These are phyloP conservation scores for Trifolium fragiferum DNA, from an alignment of 306 rosid species.

Conservation along the genomic window DNA sequence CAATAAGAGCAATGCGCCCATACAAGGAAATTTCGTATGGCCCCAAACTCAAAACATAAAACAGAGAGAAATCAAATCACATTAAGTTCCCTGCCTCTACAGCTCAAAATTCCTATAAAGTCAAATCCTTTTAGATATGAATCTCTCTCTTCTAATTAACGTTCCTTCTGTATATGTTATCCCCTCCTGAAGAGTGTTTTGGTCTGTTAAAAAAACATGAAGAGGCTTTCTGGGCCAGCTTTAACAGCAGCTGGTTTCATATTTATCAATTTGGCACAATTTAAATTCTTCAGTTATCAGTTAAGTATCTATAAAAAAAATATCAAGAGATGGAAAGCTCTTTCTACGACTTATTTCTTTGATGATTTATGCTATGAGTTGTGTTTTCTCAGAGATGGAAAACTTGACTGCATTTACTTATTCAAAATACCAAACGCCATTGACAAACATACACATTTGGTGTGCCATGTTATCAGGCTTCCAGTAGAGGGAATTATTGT, in stretches of 20 bases:
- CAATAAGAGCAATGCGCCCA: neutral
- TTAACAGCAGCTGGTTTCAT: conserved; percentile 4
- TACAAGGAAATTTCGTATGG: neutral
- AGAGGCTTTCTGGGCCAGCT: conserved; percentile 16
- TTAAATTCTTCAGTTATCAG: conserved; percentile 16
- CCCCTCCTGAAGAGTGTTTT: conserved; percentile 6
- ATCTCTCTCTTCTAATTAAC: neutral
- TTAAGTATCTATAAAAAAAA: conserved; percentile 17
- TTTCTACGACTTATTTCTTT: conserved; percentile 1
- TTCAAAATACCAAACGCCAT: conserved; percentile 17
- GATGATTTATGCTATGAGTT: conserved; percentile 9
- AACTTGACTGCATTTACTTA: conserved; percentile 3
- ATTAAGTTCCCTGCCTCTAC: neutral
- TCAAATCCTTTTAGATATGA: neutral
- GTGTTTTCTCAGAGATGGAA: neutral
- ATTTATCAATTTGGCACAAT: conserved; percentile 19
- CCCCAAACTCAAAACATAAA: neutral
- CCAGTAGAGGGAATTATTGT: conserved; percentile 31
- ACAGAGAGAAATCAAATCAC: neutral
- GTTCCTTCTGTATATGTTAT: neutral
- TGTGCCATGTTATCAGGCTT: conserved; percentile 28
- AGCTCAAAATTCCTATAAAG: neutral
- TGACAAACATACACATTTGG: conserved; percentile 7
- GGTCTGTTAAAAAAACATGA: conserved; percentile 3
- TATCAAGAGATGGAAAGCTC: neutral